These are phyloP conservation scores for Nidula niveotomentosa DNA, from an alignment of 1,284 basidiomycete genomes.

Conservation along the genomic window DNA sequence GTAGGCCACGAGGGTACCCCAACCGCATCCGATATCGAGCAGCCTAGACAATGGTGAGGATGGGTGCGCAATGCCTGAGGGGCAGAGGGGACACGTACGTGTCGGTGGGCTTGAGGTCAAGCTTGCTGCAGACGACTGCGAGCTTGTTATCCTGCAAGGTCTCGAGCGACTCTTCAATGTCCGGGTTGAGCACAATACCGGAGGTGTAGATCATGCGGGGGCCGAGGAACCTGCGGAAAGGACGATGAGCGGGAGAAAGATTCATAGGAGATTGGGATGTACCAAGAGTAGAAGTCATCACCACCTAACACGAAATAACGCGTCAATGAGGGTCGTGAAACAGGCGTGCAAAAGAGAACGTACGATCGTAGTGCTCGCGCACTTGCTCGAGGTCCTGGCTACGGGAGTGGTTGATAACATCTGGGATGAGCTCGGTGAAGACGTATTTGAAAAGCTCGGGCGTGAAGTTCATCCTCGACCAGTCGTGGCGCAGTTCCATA, in stretches of 20 bases:
- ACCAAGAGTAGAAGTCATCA: slow-evolving; percentile 94
- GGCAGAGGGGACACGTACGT: slow-evolving; percentile 25
- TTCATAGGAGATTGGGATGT: slow-evolving; percentile 10
- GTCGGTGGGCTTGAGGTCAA: slow-evolving; percentile 84
- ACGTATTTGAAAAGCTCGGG: slow-evolving; percentile 94
- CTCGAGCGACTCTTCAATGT: slow-evolving; percentile 85
- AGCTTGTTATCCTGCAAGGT: slow-evolving; percentile 99
- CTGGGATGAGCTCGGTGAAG: slow-evolving; percentile 85
- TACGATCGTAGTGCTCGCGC: slow-evolving; percentile 95
- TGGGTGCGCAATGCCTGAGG: neutral
- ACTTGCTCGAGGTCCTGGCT: slow-evolving; percentile 96
- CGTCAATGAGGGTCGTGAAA: slow-evolving; percentile 11
- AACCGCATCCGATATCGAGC: slow-evolving; percentile 96
- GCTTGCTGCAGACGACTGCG: slow-evolving; percentile 92
- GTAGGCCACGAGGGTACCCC: slow-evolving; percentile 95
- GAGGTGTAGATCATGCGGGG: slow-evolving; percentile 98
- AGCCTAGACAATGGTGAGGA: slow-evolving; percentile 39
- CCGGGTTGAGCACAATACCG: slow-evolving; percentile 81
- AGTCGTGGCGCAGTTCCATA: slow-evolving; percentile 95
- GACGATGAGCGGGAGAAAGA: neutral
- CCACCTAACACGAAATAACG: slow-evolving; percentile 50
- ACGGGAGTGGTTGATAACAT: slow-evolving; percentile 90
- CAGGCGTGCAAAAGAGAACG: slow-evolving; percentile 18
- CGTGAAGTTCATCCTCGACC: slow-evolving; percentile 89
- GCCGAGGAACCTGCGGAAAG: slow-evolving; percentile 76